phyloP scores from a whole-genome alignment of 2,329 filamentous ascomycete species.

The Chaetomiaceae sp. region DNA sequence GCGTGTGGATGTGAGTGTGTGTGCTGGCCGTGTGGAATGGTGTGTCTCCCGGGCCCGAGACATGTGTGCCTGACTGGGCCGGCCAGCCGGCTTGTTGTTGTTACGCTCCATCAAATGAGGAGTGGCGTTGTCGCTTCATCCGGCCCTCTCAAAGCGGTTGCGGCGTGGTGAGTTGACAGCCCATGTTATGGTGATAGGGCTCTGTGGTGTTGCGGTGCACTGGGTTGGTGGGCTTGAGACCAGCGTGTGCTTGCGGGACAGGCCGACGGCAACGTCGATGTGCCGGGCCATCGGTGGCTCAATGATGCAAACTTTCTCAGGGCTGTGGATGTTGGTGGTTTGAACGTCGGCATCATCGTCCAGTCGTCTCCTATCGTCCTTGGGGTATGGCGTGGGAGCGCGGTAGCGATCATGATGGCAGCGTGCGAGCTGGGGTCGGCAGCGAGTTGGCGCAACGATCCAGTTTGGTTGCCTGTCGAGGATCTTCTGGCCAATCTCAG shows the following conservation, averaged over 20 bases:
- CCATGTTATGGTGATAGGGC: constrained; percentile 11
- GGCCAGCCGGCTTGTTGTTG: too few species aligned
- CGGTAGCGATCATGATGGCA: constrained; percentile 16
- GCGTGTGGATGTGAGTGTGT: too few species aligned
- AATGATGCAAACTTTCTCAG: constrained; percentile 9
- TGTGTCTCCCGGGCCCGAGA: too few species aligned
- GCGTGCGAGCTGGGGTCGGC: constrained; percentile 4
- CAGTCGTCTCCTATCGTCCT: constrained; percentile 13
- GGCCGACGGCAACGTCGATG: neutral
- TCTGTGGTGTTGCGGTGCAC: neutral
- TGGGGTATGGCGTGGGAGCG: constrained; percentile 18
- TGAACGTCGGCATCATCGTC: neutral
- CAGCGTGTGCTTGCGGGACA: neutral
- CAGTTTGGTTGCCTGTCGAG: constrained; percentile 18
- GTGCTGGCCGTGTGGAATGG: too few species aligned
- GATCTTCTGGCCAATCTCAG: constrained; percentile 11
- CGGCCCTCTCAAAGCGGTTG: constrained; percentile 15
- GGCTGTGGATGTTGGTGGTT: neutral
- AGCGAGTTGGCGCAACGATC: constrained; percentile 11
- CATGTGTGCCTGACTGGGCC: too few species aligned
- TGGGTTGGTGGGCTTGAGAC: neutral
- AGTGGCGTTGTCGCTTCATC: neutral
- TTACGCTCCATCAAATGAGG: too few species aligned
- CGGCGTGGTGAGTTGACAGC: constrained; percentile 9
- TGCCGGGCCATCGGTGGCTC: constrained; percentile 8